These are phyloP conservation scores for Pisolithus thermaeus DNA, from an alignment of 1,284 basidiomycete species.

Conservation along the genomic window DNA sequence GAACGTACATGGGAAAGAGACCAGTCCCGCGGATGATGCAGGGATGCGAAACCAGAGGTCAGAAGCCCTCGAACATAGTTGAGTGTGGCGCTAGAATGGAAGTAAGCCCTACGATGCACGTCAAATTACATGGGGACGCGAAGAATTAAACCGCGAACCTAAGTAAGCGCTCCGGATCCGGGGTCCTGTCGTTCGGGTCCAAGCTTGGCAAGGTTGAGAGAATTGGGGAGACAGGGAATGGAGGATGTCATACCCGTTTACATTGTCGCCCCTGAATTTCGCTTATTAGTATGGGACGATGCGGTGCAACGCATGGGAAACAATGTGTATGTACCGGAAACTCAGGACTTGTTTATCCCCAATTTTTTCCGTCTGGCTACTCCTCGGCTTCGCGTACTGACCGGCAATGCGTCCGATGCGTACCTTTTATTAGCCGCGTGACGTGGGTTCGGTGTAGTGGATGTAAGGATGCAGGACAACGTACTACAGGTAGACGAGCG, in stretches of 20 bases:
- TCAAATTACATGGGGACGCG: constrained; percentile 1
- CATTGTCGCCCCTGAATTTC: constrained; percentile 80
- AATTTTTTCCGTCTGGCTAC: constrained; percentile 79
- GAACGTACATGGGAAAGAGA: constrained; percentile 89
- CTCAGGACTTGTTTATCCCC: constrained; percentile 66
- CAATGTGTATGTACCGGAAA: constrained; percentile 61
- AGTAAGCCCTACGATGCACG: constrained; percentile 70
- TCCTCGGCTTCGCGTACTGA: constrained; percentile 95
- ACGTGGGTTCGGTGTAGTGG: constrained; percentile 2
- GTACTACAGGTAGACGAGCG: constrained; percentile 81
- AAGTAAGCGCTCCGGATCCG: constrained; percentile 85
- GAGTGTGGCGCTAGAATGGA: constrained; percentile 90
- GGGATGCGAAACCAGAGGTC: constrained; percentile 85
- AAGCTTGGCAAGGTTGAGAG: constrained; percentile 37
- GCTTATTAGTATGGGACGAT: constrained; percentile 2
- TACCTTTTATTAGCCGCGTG: constrained; percentile 41
- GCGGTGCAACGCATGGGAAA: not conserved
- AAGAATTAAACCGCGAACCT: constrained; percentile 38
- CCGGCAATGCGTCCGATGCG: constrained; percentile 91
- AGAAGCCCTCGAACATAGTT: constrained; percentile 90
- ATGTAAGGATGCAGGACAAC: constrained; percentile 17
- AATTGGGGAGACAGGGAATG: constrained; percentile 5
- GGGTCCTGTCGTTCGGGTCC: constrained; percentile 70
- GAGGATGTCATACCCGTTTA: constrained; percentile 65
- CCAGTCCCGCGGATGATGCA: constrained; percentile 91